Conservation (phyloP, 768 basidiomycete species). For the Stropharia rugosoannulata region DNA sequence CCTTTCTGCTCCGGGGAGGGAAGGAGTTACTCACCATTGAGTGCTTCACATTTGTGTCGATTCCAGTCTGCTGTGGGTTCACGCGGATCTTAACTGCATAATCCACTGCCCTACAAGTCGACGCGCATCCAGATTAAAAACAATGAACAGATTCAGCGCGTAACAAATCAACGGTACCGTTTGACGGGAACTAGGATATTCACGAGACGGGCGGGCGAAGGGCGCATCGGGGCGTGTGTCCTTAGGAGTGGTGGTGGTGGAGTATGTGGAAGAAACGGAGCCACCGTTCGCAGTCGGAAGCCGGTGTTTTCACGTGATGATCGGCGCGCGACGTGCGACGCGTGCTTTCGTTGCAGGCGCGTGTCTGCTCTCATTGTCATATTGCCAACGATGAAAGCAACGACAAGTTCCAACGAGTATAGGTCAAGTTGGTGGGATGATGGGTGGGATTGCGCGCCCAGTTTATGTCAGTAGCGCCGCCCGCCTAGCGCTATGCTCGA, state of each 20-base stretch:
- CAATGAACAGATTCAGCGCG: background rate
- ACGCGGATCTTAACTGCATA: slow-evolving; percentile 99
- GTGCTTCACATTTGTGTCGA: slow-evolving; percentile 98
- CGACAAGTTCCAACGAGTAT: too few relatives aligned
- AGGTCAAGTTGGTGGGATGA: too few relatives aligned
- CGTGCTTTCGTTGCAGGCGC: too few relatives aligned
- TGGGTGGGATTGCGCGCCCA: too few relatives aligned
- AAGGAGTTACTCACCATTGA: slow-evolving; percentile 69
- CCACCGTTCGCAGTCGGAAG: too few relatives aligned
- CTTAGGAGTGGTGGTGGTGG: background rate
- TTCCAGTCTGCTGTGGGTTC: slow-evolving; percentile 90
- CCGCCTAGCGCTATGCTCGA: too few relatives aligned
- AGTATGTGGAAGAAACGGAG: background rate
- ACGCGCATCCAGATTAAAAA: background rate
- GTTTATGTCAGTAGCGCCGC: too few relatives aligned
- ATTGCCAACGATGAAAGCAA: too few relatives aligned
- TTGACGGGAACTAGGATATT: slow-evolving; percentile 96
- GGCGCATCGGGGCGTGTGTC: slow-evolving; percentile 56
- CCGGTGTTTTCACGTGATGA: too few relatives aligned
- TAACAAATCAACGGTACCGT: slow-evolving; percentile 45
- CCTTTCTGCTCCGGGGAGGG: too few relatives aligned
- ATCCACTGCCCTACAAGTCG: slow-evolving; percentile 73
- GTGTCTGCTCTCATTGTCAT: too few relatives aligned
- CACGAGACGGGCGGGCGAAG: slow-evolving; percentile 67
- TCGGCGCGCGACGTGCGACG: too few relatives aligned